Conservation (phyloP, 441 rosid genomes). For the Pelargonium citronellum region DNA sequence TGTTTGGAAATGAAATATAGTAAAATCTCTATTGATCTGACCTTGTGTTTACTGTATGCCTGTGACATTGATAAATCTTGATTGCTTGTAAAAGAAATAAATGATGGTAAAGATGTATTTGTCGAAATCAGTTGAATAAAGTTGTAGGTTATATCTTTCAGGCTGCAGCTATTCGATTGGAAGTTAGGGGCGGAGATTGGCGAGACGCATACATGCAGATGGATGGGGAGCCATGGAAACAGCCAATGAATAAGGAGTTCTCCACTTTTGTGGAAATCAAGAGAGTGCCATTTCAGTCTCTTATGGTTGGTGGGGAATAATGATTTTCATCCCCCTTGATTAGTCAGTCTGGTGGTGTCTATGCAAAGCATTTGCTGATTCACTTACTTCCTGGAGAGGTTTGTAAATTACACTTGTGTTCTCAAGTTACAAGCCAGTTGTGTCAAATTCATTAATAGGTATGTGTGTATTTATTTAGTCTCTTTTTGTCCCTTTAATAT, state of each 20-base stretch:
- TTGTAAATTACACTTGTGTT: slow-evolving; percentile 19
- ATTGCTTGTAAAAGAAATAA: background rate
- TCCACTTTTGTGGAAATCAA: slow-evolving; percentile 72
- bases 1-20: no score
- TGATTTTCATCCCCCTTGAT: background rate
- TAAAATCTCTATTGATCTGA: no score
- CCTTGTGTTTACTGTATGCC: no score
- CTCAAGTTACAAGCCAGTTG: background rate
- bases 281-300: slow-evolving; percentile 68
- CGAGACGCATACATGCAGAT: slow-evolving; percentile 82
- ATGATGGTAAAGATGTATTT: background rate
- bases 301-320: slow-evolving; percentile 61
- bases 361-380: background rate
- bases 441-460: no score
- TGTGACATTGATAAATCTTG: background rate
- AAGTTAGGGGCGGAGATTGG: slow-evolving; percentile 87
- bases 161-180: slow-evolving; percentile 84
- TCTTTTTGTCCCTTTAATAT: no score
- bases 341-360: no score
- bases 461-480: no score
- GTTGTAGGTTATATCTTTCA: slow-evolving; percentile 18
- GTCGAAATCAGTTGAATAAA: background rate
- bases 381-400: background rate
- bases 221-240: slow-evolving; percentile 99
- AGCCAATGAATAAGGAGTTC: slow-evolving; percentile 59